Evolutionary conservation across 2,329 filamentous ascomycete species (phyloP).

Genomic region (Fusarium lyarnte): DNA sequence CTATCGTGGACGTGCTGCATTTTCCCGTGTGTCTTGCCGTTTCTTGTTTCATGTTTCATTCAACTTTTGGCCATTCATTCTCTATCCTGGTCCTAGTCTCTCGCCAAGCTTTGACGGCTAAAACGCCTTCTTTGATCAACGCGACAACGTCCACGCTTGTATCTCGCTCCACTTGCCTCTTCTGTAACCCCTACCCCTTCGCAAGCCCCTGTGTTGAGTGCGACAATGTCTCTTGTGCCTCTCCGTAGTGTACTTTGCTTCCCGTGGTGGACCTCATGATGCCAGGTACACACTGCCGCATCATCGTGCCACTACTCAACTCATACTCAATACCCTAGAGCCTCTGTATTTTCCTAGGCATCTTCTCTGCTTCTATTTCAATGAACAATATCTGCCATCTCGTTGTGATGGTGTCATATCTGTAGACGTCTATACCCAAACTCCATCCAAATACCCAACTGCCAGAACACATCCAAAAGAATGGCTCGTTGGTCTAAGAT

Average conservation of each 20-base stretch:
- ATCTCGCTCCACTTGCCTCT: conserved; percentile 20
- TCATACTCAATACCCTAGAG: background rate
- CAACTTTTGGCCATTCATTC: conserved; percentile 11
- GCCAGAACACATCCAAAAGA: background rate
- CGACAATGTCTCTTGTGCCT: conserved; percentile 1
- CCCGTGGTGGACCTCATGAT: background rate
- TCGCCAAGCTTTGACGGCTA: conserved; percentile 13
- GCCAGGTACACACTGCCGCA: background rate
- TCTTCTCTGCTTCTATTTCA: background rate
- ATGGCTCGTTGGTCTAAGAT: background rate
- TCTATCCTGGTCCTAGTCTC: conserved; percentile 22
- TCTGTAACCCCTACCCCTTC: background rate
- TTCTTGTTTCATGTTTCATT: conserved; percentile 39
- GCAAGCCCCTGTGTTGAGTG: background rate
- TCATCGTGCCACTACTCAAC: background rate
- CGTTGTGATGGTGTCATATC: background rate
- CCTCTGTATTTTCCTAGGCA: background rate
- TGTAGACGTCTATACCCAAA: background rate
- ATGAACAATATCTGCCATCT: background rate
- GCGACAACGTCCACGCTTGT: conserved; percentile 10
- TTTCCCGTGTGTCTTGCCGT: conserved; percentile 13
- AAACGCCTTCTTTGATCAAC: conserved; percentile 13
- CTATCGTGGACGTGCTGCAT: conserved; percentile 13
- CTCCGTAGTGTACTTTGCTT: conserved; percentile 15
- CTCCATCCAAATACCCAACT: background rate